Evolutionary conservation across 2,329 filamentous ascomycete species (phyloP), one percentile per base, ranked within the genome.

Genomic region (Arachnomyces sp.): DNA sequence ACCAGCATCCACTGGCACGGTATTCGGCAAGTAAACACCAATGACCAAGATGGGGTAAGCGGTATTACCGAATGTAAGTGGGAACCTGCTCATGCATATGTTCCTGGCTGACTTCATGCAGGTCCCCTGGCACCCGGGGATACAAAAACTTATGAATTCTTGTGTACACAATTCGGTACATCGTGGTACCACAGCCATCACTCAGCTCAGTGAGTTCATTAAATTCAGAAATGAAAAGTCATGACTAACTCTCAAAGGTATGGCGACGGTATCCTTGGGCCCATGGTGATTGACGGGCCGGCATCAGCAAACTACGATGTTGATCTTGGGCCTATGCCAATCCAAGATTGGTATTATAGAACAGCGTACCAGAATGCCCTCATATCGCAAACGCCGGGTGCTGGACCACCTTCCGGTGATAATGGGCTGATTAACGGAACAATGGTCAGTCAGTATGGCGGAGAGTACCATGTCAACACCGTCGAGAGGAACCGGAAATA

Each of bases 1-100:
- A 81, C 76, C 6, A 68, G 68, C 7, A 72, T 81, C 13, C 79
- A 82, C 52, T 82, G 70, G 61, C 78, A 82, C 49, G 79, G 77
- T 15, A 61, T 82, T 28, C 70, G 74, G 5, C 76, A 82, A 51
- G 63, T 70, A 44, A 62, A 68, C 50, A 73, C 66, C 35, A 73
- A 70, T 47, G 61, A 72, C 42, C 64, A 73, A 38, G 78, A 82
- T 47, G 79, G 79, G 39, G 76, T 79, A 3, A 61, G 61, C 18
- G 69, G 68, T 33, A 52, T 68, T 8, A 67, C 66, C 1, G 62
- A 67, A 47, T 68, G 65, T 43, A 63, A 61, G 1, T 37, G 57
- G 36, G 12, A 28, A 14, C 11, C 3, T 30, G 7, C 55, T 1
- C 59, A 59, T 5, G 57, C 34, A 11, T 36, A 14, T 8, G 17